Evolutionary conservation across 352 stramenopile species (phyloP), one percentile per base, ranked within the genome.

Genomic region (Ochromonadaceae sp.): DNA sequence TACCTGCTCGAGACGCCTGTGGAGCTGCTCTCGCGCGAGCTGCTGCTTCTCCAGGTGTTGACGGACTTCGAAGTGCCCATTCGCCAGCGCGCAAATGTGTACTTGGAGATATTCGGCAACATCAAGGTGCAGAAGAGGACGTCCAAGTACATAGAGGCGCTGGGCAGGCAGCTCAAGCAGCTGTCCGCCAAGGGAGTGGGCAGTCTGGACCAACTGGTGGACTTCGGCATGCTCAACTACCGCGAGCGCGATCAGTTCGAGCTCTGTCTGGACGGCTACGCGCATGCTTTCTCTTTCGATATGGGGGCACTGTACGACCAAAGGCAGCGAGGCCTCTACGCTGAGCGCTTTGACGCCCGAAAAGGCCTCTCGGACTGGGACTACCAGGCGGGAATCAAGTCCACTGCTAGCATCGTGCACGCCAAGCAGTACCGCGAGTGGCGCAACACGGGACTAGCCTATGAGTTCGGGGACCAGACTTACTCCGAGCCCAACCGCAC

Each of bases 71-170:
- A 87, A 60, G 35, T 95, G 30, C 86, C 89, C 0, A 70, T 96
- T 30, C 79, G 84, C 36, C 83, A 94, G 69, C 79, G 86, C 4
- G 85, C 79, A 67, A 90, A 84, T 50, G 66, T 77, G 26, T 93
- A 91, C 57, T 75, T 96, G 39, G 88, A 96, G 67, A 78, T 95
- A 7, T 95, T 91, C 76, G 88, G 89, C 9, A 96, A 96, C 65
- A 68, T 76, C 17, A 71, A 85, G 2, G 72, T 96, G 22, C 86
- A 93, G 70, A 25, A 35, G 40, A 79, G 84, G 4, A 95, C 86
- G 28, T 79, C 70, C 35, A 69, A 70, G 26, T 93, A 92, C 66
- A 82, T 93, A 7, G 74, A 85, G 52, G 68, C 82, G 28, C 76
- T 88, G 38, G 76, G 74, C 25, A 81, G 81, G 55, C 9, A 73